A percentile compares a stretch with the other conserved stretches of the same genome.
These are phyloP conservation scores for Conringia planisiliqua DNA, from an alignment of 345 rosid genomes.

Conservation along the genomic window DNA sequence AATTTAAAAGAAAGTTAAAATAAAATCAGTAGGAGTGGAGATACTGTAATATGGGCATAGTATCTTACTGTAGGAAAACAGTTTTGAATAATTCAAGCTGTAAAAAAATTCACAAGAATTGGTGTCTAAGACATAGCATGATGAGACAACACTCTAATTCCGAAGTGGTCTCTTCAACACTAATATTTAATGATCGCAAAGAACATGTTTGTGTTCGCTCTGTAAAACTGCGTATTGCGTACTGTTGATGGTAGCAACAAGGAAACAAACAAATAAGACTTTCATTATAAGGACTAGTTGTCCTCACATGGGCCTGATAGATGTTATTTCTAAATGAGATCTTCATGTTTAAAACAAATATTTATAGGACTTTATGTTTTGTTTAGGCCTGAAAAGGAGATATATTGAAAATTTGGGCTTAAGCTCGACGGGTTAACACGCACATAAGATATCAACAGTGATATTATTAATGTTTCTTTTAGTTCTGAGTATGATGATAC, in stretches of 20 bases:
- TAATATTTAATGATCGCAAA: no score
- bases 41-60: not conserved
- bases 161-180: not conserved
- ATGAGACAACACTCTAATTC: not conserved
- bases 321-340: not conserved
- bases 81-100: not conserved
- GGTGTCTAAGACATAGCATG: not conserved
- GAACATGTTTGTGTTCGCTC: not conserved
- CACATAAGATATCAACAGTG: not conserved
- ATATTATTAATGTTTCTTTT: not conserved
- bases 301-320: not conserved
- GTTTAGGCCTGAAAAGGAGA: not conserved
- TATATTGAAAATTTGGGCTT: not conserved
- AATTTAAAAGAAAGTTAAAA: not conserved
- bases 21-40: not conserved
- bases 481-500: not conserved
- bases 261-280: not conserved
- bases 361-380: not conserved
- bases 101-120: not conserved
- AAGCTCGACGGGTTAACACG: not conserved
- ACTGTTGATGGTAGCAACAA: not conserved
- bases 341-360: not conserved
- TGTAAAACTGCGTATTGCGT: not conserved
- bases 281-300: not conserved
- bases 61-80: not conserved